Evolutionary conservation across 768 basidiomycete species (phyloP), one percentile per base, ranked within the genome.

Genomic region (Rickenella mellea): DNA sequence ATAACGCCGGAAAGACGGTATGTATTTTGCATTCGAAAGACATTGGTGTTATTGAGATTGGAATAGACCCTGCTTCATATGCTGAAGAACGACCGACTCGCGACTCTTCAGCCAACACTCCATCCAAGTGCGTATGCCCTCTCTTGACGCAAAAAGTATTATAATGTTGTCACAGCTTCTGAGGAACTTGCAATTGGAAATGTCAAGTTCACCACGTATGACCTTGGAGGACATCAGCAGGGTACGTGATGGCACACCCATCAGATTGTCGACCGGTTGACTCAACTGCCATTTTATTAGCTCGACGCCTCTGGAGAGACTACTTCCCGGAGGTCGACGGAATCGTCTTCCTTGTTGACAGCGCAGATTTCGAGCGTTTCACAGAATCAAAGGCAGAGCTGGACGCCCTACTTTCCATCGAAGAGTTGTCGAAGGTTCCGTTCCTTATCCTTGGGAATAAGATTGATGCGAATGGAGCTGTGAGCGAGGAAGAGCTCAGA

Each of bases 261-360:
- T 11, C 30, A 32, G n/a, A 14, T 41, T 35, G 6, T 3, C 25
- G 20, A 39, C 19, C 38, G n/a, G 21, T 41, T 28, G 2, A 30
- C 3, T 10, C 9, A 10, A 42, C 27, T 31, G 42, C 22, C 27
- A 24, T 30, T 31, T 20, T 21, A 15, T 19, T 54, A 79, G 96
- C 96, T 41, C 93, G 96, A 52, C 89, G 96, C 52, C 83, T 98
- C 60, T 99, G 96, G 96, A 81, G 92, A 45, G 93, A 99, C 65
- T 99, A 98, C 70, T 98, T 99, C 81, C 96, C 96, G 39, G 96
- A 98, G 63, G 96, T 98, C 31, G 92, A 99, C 55, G 94, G 91
- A 14, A 97, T 99, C 55, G 81, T 98, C 57, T 99, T 98, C 78
- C 73, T 99, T 44, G 93, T 99, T 46, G 96, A 99, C 68, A 87